phyloP scores from a whole-genome alignment of 305 asterid species.

The Fraxinus velutina region DNA sequence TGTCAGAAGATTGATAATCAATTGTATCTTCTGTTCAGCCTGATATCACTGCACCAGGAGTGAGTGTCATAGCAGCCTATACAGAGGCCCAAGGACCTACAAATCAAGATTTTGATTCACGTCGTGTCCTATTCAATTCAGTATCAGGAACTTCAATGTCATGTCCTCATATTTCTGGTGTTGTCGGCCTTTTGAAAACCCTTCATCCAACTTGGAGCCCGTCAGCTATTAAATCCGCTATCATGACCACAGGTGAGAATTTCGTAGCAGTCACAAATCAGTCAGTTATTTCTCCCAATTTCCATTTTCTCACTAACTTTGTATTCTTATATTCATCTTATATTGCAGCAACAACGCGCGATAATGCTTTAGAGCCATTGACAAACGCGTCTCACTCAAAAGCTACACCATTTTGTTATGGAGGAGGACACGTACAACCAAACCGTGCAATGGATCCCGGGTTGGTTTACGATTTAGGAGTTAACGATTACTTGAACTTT shows the following conservation, averaged over 20 bases:
- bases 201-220: slow-evolving; percentile 89
- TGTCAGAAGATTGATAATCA: neutral
- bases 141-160: slow-evolving; percentile 93
- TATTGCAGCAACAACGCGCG: slow-evolving; percentile 57
- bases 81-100: slow-evolving; percentile 71
- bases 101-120: slow-evolving; percentile 48
- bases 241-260: slow-evolving; percentile 63
- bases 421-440: slow-evolving; percentile 87
- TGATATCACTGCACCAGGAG: slow-evolving; percentile 93
- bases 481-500: slow-evolving; percentile 54
- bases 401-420: slow-evolving; percentile 79
- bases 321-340: neutral
- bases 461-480: slow-evolving; percentile 58
- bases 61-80: slow-evolving; percentile 73
- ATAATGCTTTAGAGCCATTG: slow-evolving; percentile 52
- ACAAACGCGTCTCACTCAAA: slow-evolving; percentile 45
- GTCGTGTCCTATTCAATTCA: slow-evolving; percentile 51
- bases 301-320: neutral
- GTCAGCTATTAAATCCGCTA: slow-evolving; percentile 84
- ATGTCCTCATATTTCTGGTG: slow-evolving; percentile 81
- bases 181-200: slow-evolving; percentile 75
- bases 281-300: neutral
- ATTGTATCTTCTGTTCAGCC: slow-evolving; percentile 44
- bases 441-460: slow-evolving; percentile 95
- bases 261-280: neutral